Base-by-base conservation (phyloP, 1,139 yeast species). In the Pichia sp. region DNA sequence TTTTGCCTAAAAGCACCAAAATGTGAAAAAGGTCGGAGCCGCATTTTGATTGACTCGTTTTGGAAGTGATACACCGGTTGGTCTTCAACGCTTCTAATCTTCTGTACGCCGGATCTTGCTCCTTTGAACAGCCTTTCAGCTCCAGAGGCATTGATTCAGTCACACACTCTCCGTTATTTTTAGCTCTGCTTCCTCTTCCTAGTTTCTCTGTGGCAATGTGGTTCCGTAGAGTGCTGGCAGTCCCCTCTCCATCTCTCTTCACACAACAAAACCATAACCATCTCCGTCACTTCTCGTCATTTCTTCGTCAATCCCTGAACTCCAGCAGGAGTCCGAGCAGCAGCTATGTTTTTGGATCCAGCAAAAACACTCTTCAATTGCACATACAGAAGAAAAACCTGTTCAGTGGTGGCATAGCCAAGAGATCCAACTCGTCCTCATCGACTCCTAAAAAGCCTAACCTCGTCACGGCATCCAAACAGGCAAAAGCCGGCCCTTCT, bases 381-480 rank as follows among this genome's bases (percentile, higher is more conserved):
- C 23, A 19, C 23, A 2, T 19, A 19, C 23, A 19, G 23, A 19
- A 19, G 23, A 19, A 19, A 19, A 19, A 19, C 3, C 23, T 19
- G 23, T 19, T 19, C 23, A 19, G 23, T 19, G 23, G 23, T 19
- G 23, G 23, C 23, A 11, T 31, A 11, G 8, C 36, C 2, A 47
- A 48, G 36, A 48, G 52, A 30, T 54, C 49, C 23, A 47, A 52
- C 23, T 51, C 54, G 10, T 38, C 34, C 8, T 6, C 44, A 3
- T 6, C 44, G 2, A n/a, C 51, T 31, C 13, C 40, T 13, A 3
- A 31, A 10, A 59, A 57, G 44, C 60, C 61, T 11, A 58, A 59
- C 45, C 41, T 59, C 4, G 58, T 59, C 23, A 57, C 59, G 6
- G 8, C 43, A 3, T 59, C 61, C 1, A 59, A 59, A 40, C 56